Evolutionary conservation across 2,329 filamentous ascomycete genomes (phyloP).

Genomic region (Tolypocladium tropicale): DNA sequence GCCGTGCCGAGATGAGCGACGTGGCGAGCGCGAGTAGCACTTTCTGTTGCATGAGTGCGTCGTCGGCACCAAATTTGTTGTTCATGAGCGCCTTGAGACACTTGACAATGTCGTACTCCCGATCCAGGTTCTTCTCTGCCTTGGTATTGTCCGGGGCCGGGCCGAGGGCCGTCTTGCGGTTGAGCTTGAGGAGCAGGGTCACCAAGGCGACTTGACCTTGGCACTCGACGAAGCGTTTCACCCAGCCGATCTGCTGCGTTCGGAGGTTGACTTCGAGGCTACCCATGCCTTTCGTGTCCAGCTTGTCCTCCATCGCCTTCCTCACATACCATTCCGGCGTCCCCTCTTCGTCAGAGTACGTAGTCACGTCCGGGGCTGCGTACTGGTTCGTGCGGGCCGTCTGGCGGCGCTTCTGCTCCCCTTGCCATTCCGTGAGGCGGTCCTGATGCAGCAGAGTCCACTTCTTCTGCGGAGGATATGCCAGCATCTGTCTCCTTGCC

Average conservation of each 20-base stretch:
- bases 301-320: constrained; percentile 90
- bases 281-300: constrained; percentile 82
- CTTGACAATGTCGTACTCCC: constrained; percentile 95
- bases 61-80: constrained; percentile 97
- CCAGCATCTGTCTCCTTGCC: constrained; percentile 89
- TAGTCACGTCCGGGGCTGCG: constrained; percentile 58
- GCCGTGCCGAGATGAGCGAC: constrained; percentile 76
- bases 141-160: constrained; percentile 50
- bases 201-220: constrained; percentile 95
- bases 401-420: constrained; percentile 79
- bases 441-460: constrained; percentile 97
- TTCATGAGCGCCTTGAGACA: constrained; percentile 97
- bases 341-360: constrained; percentile 83
- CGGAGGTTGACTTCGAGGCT: constrained; percentile 89
- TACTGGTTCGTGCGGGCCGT: constrained; percentile 64
- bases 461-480: constrained; percentile 89
- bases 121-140: constrained; percentile 71
- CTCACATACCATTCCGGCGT: constrained; percentile 97
- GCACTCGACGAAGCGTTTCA: constrained; percentile 90
- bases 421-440: constrained; percentile 84
- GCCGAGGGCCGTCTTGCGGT: constrained; percentile 70
- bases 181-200: constrained; percentile 87
- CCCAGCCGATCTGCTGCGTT: constrained; percentile 96
- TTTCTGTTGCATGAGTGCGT: constrained; percentile 82
- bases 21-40: constrained; percentile 80